A percentile compares a stretch with the other conserved stretches of the same genome.
These are phyloP conservation scores for Diaporthe ilicicola DNA, from an alignment of 2,329 filamentous ascomycete genomes.

Conservation along the genomic window DNA sequence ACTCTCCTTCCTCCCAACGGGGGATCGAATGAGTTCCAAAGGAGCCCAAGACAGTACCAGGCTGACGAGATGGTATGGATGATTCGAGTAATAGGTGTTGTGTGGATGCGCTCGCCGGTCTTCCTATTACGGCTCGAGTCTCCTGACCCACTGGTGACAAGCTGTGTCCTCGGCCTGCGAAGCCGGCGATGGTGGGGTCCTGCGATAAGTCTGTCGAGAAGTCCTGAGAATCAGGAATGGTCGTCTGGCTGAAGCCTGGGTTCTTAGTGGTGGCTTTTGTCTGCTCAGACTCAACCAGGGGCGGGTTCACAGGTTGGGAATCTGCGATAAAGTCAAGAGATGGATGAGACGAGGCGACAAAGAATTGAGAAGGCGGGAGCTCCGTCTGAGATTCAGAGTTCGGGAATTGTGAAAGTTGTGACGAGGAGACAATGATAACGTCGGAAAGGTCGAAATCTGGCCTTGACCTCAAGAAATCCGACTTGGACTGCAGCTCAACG, in stretches of 20 bases:
- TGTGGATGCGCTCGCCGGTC: neutral
- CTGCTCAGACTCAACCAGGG: neutral
- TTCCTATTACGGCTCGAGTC: neutral
- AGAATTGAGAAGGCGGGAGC: slow-evolving; percentile 31
- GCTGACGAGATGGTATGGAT: slow-evolving; percentile 31
- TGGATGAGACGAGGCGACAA: slow-evolving; percentile 30
- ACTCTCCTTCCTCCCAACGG: slow-evolving; percentile 1
- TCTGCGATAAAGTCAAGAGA: slow-evolving; percentile 31
- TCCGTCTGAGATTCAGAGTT: slow-evolving; percentile 8
- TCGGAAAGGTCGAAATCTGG: slow-evolving; percentile 36
- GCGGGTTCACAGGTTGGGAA: slow-evolving; percentile 20
- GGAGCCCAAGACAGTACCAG: slow-evolving; percentile 27
- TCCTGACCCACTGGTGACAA: neutral
- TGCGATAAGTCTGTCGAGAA: slow-evolving; percentile 27
- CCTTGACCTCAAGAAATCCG: slow-evolving; percentile 30
- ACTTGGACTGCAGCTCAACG: slow-evolving; percentile 30
- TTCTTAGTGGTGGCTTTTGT: slow-evolving; percentile 23
- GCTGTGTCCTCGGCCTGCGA: neutral
- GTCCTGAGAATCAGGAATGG: slow-evolving; percentile 56
- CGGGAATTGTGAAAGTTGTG: slow-evolving; percentile 28
- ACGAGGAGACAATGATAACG: slow-evolving; percentile 32
- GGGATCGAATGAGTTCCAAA: slow-evolving; percentile 20
- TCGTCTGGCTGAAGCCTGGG: slow-evolving; percentile 42
- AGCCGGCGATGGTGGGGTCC: slow-evolving; percentile 12
- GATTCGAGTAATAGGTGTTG: slow-evolving; percentile 19